Conservation (phyloP, 257 asterid species). For the Solanum pimpinellifolium region DNA sequence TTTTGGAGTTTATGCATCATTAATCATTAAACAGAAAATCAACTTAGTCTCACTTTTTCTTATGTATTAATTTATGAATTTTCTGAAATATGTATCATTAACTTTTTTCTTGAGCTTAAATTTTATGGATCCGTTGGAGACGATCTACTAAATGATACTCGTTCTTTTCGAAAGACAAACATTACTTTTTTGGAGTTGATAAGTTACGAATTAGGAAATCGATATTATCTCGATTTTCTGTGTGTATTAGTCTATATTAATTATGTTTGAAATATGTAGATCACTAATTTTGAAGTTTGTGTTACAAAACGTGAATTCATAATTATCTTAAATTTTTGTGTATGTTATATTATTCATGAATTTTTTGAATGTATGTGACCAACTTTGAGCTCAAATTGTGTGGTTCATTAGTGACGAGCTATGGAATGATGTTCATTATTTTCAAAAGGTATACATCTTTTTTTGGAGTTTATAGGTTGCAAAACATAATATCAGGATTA, state of each 20-base stretch:
- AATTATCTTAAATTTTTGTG: too few relatives aligned
- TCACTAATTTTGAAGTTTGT: not conserved
- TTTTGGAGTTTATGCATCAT: not conserved
- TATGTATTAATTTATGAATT: not conserved
- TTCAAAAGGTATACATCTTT: too few relatives aligned
- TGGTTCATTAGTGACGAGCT: not conserved
- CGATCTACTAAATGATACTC: not conserved
- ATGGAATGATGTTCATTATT: not conserved
- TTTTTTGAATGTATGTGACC: too few relatives aligned
- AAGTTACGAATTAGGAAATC: too few relatives aligned
- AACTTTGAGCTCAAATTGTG: not conserved
- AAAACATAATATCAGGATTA: too few relatives aligned
- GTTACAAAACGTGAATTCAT: too few relatives aligned
- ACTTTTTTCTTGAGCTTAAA: not conserved
- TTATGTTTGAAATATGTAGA: too few relatives aligned
- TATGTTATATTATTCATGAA: too few relatives aligned
- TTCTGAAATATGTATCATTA: too few relatives aligned
- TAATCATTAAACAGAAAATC: not conserved
- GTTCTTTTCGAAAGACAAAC: not conserved
- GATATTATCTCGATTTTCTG: too few relatives aligned
- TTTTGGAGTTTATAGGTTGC: too few relatives aligned
- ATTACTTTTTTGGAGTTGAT: not conserved
- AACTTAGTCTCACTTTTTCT: too few relatives aligned
- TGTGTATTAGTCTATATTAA: not conserved
- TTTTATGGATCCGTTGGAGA: not conserved